Percentiles rank a stretch among this genome's conserved stretches.
Evolutionary conservation across 2,329 filamentous ascomycete species (phyloP).

Genomic region (Fusarium beomiforme): DNA sequence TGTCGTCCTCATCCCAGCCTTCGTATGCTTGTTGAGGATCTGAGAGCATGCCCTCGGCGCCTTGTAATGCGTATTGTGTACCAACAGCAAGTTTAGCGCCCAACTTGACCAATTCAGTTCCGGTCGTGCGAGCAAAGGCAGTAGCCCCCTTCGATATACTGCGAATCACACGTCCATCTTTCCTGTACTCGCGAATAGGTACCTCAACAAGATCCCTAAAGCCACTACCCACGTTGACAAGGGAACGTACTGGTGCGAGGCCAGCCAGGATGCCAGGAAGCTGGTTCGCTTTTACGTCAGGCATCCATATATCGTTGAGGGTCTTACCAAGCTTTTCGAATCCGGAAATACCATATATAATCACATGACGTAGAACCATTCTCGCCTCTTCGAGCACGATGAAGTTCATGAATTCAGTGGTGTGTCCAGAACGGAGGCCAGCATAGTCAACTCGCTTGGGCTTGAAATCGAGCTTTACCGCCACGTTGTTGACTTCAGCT

Average conservation of each 20-base stretch:
- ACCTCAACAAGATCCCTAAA: constrained; percentile 88
- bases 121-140: constrained; percentile 92
- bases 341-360: constrained; percentile 90
- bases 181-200: constrained; percentile 90
- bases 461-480: constrained; percentile 92
- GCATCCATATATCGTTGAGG: constrained; percentile 96
- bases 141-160: constrained; percentile 91
- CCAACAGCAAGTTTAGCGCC: constrained; percentile 95
- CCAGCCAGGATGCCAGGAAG: constrained; percentile 89
- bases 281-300: constrained; percentile 89
- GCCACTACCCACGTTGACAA: constrained; percentile 91
- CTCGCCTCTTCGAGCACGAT: constrained; percentile 89
- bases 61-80: constrained; percentile 91
- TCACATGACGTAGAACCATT: constrained; percentile 86
- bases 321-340: constrained; percentile 91
- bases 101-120: constrained; percentile 91
- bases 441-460: constrained; percentile 98
- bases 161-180: constrained; percentile 90
- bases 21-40: constrained; percentile 51
- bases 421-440: constrained; percentile 89
- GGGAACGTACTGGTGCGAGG: constrained; percentile 85
- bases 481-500: constrained; percentile 85
- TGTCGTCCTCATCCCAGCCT: constrained; percentile 68
- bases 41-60: constrained; percentile 81
- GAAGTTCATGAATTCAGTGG: constrained; percentile 99